Evolutionary conservation across 306 rosid genomes (phyloP).

Genomic region (Malus orientalis): DNA sequence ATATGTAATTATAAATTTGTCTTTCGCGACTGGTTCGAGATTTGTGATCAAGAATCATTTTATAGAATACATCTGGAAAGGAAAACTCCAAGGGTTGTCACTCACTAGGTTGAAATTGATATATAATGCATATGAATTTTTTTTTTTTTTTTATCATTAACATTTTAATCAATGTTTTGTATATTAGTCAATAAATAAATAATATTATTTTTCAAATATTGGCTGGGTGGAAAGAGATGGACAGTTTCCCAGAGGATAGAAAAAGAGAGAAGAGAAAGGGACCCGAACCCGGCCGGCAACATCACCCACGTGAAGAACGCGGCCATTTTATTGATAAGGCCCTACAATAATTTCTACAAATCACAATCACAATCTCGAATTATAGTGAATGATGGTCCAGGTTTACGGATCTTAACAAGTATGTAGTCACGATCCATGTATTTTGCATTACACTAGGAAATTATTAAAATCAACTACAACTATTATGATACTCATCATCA

Average conservation of each 20-base stretch:
- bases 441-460: background rate
- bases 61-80: background rate
- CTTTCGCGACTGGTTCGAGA: background rate
- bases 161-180: background rate
- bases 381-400: too few relatives aligned
- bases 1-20: background rate
- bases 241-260: background rate
- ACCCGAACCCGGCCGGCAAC: constrained; percentile 20
- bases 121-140: background rate
- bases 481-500: too few relatives aligned
- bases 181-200: background rate
- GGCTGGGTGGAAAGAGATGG: background rate
- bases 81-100: background rate
- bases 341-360: background rate
- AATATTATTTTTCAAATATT: background rate
- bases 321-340: background rate
- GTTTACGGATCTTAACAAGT: too few relatives aligned
- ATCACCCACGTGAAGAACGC: constrained; percentile 8
- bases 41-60: background rate
- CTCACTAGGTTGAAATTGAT: background rate
- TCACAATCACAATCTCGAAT: background rate
- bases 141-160: background rate
- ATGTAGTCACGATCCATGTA: too few relatives aligned
- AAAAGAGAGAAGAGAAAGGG: background rate
- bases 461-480: too few relatives aligned